Conservation (phyloP, 2,329 filamentous ascomycete species). For the Coniochaeta sp. region DNA sequence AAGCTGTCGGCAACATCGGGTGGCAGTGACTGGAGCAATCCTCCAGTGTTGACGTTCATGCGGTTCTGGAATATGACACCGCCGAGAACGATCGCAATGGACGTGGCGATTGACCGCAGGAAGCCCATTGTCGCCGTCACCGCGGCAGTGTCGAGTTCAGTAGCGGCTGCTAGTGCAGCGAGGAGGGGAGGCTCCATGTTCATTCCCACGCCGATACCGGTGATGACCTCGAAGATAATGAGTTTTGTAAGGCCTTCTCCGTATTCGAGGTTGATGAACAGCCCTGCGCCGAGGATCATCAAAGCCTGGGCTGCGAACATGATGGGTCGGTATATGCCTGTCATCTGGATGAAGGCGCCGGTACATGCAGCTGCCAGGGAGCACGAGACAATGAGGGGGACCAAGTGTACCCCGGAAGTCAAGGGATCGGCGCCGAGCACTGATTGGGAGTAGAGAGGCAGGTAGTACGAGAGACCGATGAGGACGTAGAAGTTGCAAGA, state of each 20-base stretch:
- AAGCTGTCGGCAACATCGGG: constrained; percentile 29
- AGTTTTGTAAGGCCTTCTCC: constrained; percentile 48
- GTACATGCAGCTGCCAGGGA: constrained; percentile 54
- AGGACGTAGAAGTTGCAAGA: constrained; percentile 73
- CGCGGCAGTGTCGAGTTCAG: constrained; percentile 58
- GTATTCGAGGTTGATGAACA: constrained; percentile 54
- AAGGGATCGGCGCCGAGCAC: constrained; percentile 63
- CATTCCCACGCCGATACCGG: constrained; percentile 58
- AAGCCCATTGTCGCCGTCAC: constrained; percentile 63
- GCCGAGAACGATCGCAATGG: constrained; percentile 64
- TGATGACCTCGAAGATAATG: constrained; percentile 55
- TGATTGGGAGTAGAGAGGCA: constrained; percentile 80
- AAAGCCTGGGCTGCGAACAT: constrained; percentile 54
- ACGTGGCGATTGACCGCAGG: constrained; percentile 60
- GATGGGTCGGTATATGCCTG: constrained; percentile 55
- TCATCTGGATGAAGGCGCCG: constrained; percentile 53
- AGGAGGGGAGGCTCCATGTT: constrained; percentile 65
- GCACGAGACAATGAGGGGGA: constrained; percentile 63
- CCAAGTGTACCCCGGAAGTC: constrained; percentile 65
- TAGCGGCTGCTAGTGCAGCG: constrained; percentile 57
- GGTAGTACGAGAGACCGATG: constrained; percentile 71
- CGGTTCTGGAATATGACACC: constrained; percentile 75
- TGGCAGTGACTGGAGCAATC: constrained; percentile 43
- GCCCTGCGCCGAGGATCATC: constrained; percentile 58
- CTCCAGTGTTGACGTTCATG: constrained; percentile 50